Percentiles rank a stretch among this genome's conserved stretches.
These are phyloP conservation scores for Dioszegia aurantiaca DNA, from an alignment of 768 basidiomycete species.

Conservation along the genomic window DNA sequence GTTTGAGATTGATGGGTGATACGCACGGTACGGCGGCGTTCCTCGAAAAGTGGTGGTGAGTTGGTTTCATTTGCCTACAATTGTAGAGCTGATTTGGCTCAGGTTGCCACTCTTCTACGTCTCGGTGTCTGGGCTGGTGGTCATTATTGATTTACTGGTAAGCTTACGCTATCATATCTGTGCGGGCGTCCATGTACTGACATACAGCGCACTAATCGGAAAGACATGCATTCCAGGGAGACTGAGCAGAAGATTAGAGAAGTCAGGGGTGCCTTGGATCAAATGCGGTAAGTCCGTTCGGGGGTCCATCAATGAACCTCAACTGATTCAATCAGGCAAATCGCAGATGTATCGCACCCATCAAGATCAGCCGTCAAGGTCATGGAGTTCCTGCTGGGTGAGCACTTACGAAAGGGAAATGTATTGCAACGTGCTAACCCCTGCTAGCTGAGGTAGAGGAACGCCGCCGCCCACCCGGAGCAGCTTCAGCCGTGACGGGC, in stretches of 20 bases:
- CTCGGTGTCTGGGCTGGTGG: conserved; percentile 48
- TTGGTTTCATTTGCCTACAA: not conserved
- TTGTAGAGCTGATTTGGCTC: no score
- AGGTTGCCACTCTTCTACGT: conserved; percentile 29
- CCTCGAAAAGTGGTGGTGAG: conserved; percentile 52
- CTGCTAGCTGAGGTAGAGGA: conserved; percentile 49
- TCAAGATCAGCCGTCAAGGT: conserved; percentile 50
- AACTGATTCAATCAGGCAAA: conserved; percentile 30
- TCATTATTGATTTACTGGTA: conserved; percentile 51
- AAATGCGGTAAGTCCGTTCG: conserved; percentile 39
- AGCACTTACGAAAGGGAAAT: no score
- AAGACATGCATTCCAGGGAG: conserved; percentile 41
- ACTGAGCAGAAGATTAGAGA: conserved; percentile 44
- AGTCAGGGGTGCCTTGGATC: conserved; percentile 45
- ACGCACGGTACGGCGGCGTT: conserved; percentile 46
- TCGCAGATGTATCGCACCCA: conserved; percentile 49
- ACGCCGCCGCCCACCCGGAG: conserved; percentile 32
- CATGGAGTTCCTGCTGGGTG: conserved; percentile 49
- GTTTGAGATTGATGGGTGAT: conserved; percentile 49
- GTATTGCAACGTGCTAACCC: no score
- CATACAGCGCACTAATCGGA: conserved; percentile 14
- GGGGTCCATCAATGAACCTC: not conserved
- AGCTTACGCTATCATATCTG: not conserved
- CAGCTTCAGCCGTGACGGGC: not conserved
- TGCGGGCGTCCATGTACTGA: not conserved